Conservation (phyloP, 495 filamentous ascomycete genomes). For the Tuber brumale region DNA sequence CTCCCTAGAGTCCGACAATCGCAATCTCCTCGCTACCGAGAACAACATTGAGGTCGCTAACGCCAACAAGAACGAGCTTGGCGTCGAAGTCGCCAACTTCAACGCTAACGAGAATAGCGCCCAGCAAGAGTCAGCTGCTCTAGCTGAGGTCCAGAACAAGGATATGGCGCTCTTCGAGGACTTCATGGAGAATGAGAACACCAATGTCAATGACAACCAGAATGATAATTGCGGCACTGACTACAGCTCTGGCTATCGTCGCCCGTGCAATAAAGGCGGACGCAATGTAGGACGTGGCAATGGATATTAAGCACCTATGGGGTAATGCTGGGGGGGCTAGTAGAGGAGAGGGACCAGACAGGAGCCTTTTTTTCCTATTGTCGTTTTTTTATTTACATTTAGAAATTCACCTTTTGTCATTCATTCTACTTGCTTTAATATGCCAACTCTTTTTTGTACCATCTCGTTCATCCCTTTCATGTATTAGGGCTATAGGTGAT, state of each 20-base stretch:
- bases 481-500: neutral
- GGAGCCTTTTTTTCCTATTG: neutral
- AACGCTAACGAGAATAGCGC: slow-evolving; percentile 43
- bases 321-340: neutral
- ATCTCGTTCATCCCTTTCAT: neutral
- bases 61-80: slow-evolving; percentile 43
- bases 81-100: slow-evolving; percentile 43
- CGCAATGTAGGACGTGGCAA: neutral
- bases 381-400: neutral
- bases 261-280: neutral
- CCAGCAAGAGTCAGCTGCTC: slow-evolving; percentile 40
- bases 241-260: neutral
- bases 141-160: slow-evolving; percentile 41
- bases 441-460: neutral
- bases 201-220: slow-evolving; percentile 40
- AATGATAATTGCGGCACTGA: slow-evolving; percentile 30
- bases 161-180: slow-evolving; percentile 41
- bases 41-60: slow-evolving; percentile 44
- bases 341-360: neutral
- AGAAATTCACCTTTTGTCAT: neutral
- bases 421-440: neutral
- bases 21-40: slow-evolving; percentile 42
- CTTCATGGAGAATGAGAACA: slow-evolving; percentile 35
- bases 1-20: slow-evolving; percentile 39
- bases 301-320: neutral